These are phyloP conservation scores for Metschnikowia proteae DNA, from an alignment of 805 yeast genomes.

Conservation along the genomic window DNA sequence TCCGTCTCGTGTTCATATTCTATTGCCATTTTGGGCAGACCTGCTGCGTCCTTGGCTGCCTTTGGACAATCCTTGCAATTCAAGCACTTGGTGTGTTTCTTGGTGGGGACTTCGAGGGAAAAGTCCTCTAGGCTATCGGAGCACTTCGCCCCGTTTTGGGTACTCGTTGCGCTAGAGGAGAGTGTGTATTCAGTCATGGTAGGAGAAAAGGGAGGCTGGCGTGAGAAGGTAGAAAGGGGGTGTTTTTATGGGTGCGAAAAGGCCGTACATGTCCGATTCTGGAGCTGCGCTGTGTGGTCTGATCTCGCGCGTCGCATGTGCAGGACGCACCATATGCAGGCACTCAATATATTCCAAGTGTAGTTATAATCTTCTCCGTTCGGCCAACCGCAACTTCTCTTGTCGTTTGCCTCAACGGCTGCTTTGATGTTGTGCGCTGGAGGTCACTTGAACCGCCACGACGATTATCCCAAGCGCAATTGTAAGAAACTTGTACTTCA, in stretches of 20 bases:
- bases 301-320: conserved; percentile 1
- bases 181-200: background rate
- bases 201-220: background rate
- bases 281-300: conserved; percentile 5
- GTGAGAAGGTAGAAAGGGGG: background rate
- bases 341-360: background rate
- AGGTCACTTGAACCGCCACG: conserved; percentile 36
- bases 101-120: background rate
- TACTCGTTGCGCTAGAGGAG: background rate
- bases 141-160: background rate
- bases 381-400: background rate
- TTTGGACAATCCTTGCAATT: conserved; percentile 5
- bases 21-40: background rate
- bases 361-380: background rate
- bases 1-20: conserved; percentile 26
- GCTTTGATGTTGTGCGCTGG: conserved; percentile 16
- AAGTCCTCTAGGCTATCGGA: background rate
- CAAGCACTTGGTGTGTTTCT: background rate
- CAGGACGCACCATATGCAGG: background rate
- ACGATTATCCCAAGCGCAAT: conserved; percentile 41
- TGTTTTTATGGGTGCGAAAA: conserved; percentile 5
- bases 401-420: background rate
- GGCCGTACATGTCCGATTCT: conserved; percentile 3
- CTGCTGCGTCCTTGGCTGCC: background rate
- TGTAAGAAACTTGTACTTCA: conserved; percentile 41